Base-by-base conservation (phyloP, 78 protist genomes). In the Speleostelium caveatum region DNA sequence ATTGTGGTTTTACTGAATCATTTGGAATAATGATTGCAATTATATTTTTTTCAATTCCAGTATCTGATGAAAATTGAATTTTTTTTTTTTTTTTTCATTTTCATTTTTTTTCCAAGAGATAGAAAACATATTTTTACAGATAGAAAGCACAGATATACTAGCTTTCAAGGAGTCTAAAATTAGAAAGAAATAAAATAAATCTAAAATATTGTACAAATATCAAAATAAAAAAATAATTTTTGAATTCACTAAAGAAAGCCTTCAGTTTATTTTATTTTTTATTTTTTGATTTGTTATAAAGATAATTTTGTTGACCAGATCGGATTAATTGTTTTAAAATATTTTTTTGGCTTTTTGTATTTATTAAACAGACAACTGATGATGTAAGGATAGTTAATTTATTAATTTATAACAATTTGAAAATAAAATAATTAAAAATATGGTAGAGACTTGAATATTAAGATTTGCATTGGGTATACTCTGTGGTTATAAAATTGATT, bases 181-280 rank as follows among this genome's bases (percentile, higher is more conserved):
- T 61, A 59, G 28, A 10, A 28, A 26, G 61, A 39, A 19, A n/a
- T 45, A 2, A 60, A 38, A 69, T 42, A 17, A 69, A 69, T 45
- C 10, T 2, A 17, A 19, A 6, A 19, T 16, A 7, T 4, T 21
- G 87, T 73, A 28, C 61, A 77, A n/a, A 14, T 16, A 41, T 30
- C 61, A 26, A 62, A 26, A 49, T 77, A 74, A 2, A 77, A 35
- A 49, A 60, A 77, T n/a, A n/a, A n/a, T n/a, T n/a, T n/a, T n/a
- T n/a, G n/a, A n/a, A n/a, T n/a, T n/a, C n/a, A n/a, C n/a, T n/a
- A n/a, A n/a, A n/a, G n/a, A n/a, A n/a, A n/a, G n/a, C n/a, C n/a
- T n/a, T n/a, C n/a, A n/a, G n/a, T n/a, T n/a, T n/a, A n/a, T n/a
- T n/a, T n/a, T n/a, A n/a, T n/a, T n/a, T n/a, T n/a, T n/a, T n/a